phyloP scores from a whole-genome alignment of 331 rosid genomes.

The Spiraea crenata region DNA sequence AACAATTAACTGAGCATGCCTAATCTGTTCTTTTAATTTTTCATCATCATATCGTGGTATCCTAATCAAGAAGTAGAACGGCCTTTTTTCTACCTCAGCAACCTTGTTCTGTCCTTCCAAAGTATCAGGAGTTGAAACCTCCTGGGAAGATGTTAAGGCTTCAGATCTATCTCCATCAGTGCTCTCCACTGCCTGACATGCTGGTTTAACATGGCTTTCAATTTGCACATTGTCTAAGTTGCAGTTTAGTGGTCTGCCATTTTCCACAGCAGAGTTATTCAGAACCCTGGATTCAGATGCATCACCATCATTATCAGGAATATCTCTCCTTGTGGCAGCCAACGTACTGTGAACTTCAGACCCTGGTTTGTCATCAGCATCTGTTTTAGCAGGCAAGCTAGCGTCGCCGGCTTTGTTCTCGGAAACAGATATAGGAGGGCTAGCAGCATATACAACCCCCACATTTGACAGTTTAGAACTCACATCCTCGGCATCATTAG shows the following conservation, averaged over 20 bases:
- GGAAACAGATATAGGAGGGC: slow-evolving; percentile 13
- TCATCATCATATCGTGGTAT: slow-evolving; percentile 64
- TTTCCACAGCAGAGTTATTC: slow-evolving; percentile 14
- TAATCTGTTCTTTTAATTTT: slow-evolving; percentile 56
- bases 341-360: slow-evolving; percentile 26
- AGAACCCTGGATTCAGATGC: slow-evolving; percentile 20
- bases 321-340: slow-evolving; percentile 23
- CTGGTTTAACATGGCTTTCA: slow-evolving; percentile 13
- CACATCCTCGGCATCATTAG: slow-evolving; percentile 9
- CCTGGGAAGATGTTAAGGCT: slow-evolving; percentile 32
- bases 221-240: slow-evolving; percentile 16
- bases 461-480: slow-evolving; percentile 19
- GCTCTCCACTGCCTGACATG: slow-evolving; percentile 16
- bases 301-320: slow-evolving; percentile 18
- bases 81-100: slow-evolving; percentile 53
- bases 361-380: slow-evolving; percentile 23
- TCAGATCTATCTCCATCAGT: slow-evolving; percentile 28
- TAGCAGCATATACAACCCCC: slow-evolving; percentile 18
- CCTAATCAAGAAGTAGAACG: slow-evolving; percentile 63
- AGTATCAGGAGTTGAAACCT: slow-evolving; percentile 35
- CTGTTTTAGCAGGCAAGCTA: slow-evolving; percentile 6
- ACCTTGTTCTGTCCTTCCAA: slow-evolving; percentile 42
- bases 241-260: slow-evolving; percentile 14
- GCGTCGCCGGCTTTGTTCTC: not conserved
- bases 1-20: slow-evolving; percentile 44